Conservation (phyloP, 1,284 basidiomycete genomes). For the Vanrija sp. region DNA sequence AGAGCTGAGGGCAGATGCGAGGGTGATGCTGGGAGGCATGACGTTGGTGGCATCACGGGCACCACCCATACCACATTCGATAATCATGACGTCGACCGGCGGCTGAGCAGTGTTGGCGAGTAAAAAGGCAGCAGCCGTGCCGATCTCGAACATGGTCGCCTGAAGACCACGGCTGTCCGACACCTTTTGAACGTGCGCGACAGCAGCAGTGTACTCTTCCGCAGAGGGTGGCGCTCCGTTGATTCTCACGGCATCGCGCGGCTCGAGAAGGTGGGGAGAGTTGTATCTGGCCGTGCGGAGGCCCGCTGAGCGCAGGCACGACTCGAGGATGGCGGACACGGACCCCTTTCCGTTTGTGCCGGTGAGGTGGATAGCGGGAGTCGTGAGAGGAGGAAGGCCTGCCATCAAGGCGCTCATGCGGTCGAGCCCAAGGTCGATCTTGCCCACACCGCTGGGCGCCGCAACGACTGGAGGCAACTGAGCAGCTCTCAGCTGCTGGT, state of each 20-base stretch:
- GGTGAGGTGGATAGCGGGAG: conserved; percentile 86
- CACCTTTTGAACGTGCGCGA: conserved; percentile 56
- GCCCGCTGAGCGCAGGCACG: conserved; percentile 61
- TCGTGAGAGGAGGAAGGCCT: conserved; percentile 62
- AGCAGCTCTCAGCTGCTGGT: too few species aligned
- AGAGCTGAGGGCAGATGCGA: conserved; percentile 75
- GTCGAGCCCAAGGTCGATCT: conserved; percentile 72
- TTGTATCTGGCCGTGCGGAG: conserved; percentile 80
- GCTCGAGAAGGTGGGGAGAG: conserved; percentile 80
- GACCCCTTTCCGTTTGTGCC: conserved; percentile 99
- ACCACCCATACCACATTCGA: conserved; percentile 96
- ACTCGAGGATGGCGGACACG: conserved; percentile 76
- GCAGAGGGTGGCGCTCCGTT: conserved; percentile 58
- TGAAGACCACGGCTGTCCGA: conserved; percentile 53
- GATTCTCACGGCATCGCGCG: conserved; percentile 74
- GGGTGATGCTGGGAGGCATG: conserved; percentile 63
- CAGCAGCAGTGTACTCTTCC: conserved; percentile 55
- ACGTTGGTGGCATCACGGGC: conserved; percentile 90
- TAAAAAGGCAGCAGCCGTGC: conserved; percentile 70
- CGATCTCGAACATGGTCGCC: conserved; percentile 75
- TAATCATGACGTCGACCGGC: conserved; percentile 70
- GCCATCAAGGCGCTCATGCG: conserved; percentile 62
- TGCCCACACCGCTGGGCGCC: conserved; percentile 20
- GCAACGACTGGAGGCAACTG: background rate
- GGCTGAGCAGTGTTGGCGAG: conserved; percentile 61